Evolutionary conservation across 176 grass and related monocot species (phyloP), one percentile per base, ranked within the genome.

Genomic region (Carex pumila): DNA sequence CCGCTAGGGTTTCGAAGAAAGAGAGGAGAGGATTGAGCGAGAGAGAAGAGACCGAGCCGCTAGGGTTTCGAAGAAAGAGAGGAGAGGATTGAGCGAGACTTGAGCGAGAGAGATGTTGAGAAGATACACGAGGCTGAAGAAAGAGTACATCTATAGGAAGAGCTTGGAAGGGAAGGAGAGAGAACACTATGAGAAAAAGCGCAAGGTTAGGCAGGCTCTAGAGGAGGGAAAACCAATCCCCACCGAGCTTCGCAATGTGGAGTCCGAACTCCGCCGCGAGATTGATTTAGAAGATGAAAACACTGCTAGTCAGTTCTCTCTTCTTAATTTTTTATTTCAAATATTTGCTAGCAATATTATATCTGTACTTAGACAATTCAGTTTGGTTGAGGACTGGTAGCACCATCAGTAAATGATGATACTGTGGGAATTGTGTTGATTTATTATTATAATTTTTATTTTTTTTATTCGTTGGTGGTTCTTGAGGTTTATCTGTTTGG

Each of bases 111-210:
- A 82, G 82, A 98, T 95, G 96, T 72, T 88, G 78, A 81, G 83
- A 70, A 84, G 93, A 65, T 81, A 85, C 30, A 88, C 79, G n/a
- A 71, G 88, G 75, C 13, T 76, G 55, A 86, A 85, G 67, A 87
- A 67, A 56, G 91, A 92, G 60, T 99, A 94, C 85, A 68, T 99
- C 32, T 91, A 95, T 85, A 74, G 83, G 60, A 95, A 95, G 91
- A 92, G 91, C 85, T 74, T 93, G 7, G 87, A 99, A 61, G 93
- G 91, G 45, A 89, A 93, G 72, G 88, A 99, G 56, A 84, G 93
- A 54, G 91, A 84, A 83, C 87, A 88, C 86, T 95, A 89, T 79
- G 93, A 99, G 91, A 99, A 92, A 89, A 95, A 99, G 93, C 90
- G 93, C 21, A 92, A 84, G 85, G 79, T 94, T 74, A 86, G 88